Evolutionary conservation across 306 rosid species (phyloP).

Genomic region (Argentina anserina): DNA sequence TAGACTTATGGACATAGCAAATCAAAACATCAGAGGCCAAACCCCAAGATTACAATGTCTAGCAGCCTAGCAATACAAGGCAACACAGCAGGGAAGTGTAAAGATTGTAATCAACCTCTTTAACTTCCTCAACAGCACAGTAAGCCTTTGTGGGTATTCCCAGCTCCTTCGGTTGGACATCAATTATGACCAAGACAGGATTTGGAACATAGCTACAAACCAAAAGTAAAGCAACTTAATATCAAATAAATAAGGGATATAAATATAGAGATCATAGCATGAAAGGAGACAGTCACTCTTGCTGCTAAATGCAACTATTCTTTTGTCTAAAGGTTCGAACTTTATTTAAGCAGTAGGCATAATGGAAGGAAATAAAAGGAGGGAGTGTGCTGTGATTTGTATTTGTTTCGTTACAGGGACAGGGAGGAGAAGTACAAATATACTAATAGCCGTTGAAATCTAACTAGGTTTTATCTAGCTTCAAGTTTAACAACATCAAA

Average conservation of each 20-base stretch:
- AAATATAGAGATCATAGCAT: background rate
- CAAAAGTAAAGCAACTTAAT: background rate
- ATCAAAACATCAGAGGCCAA: background rate
- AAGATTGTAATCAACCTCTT: conserved; percentile 46
- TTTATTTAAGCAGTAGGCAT: background rate
- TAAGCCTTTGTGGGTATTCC: conserved; percentile 91
- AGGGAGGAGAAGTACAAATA: background rate
- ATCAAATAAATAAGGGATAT: background rate
- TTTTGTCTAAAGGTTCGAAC: no score
- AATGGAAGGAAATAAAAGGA: background rate
- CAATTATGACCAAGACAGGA: conserved; percentile 80
- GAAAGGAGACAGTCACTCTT: background rate
- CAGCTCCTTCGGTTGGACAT: conserved; percentile 80
- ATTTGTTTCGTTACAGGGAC: background rate
- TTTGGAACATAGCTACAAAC: conserved; percentile 61
- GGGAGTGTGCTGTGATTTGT: background rate
- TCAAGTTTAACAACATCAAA: background rate
- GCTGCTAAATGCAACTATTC: background rate
- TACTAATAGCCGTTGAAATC: background rate
- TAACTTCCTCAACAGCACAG: conserved; percentile 77
- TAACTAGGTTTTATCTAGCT: background rate
- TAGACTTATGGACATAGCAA: background rate
- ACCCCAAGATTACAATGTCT: background rate
- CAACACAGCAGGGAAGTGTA: background rate
- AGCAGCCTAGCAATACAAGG: background rate